Conservation (phyloP, 805 yeast genomes). For the Candida rishiriensis region DNA sequence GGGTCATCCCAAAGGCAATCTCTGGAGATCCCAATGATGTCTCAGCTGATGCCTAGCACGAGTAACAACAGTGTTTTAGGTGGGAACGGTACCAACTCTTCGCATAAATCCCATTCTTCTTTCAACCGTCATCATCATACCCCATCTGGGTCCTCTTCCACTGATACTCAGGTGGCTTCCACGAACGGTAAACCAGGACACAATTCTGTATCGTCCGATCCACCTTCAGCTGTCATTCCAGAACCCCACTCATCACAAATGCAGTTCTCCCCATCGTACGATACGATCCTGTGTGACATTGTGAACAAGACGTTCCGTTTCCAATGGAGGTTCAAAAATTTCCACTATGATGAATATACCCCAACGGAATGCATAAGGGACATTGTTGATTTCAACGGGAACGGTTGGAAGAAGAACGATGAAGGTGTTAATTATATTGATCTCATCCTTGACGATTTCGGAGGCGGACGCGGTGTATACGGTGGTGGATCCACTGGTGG, state of each 20-base stretch:
- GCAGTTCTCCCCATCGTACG: neutral
- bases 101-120: too few relatives aligned
- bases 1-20: neutral
- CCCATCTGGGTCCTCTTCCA: neutral
- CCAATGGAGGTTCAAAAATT: constrained; percentile 26
- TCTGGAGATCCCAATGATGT: neutral
- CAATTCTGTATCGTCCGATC: neutral
- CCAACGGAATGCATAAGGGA: constrained; percentile 74
- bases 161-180: neutral
- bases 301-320: constrained; percentile 28
- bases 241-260: neutral
- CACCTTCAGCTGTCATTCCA: neutral
- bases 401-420: constrained; percentile 57
- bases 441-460: constrained; percentile 22
- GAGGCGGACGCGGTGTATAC: constrained; percentile 1
- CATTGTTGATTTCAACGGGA: constrained; percentile 60
- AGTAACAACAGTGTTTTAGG: neutral
- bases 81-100: too few relatives aligned
- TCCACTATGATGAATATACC: constrained; percentile 40
- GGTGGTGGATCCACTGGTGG: neutral
- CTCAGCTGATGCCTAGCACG: neutral
- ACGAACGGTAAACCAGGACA: too few relatives aligned
- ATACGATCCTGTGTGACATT: constrained; percentile 14
- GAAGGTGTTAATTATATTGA: constrained; percentile 40
- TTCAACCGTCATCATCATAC: neutral